Conservation (phyloP, 305 asterid genomes). For the Euphrasia arctica region DNA sequence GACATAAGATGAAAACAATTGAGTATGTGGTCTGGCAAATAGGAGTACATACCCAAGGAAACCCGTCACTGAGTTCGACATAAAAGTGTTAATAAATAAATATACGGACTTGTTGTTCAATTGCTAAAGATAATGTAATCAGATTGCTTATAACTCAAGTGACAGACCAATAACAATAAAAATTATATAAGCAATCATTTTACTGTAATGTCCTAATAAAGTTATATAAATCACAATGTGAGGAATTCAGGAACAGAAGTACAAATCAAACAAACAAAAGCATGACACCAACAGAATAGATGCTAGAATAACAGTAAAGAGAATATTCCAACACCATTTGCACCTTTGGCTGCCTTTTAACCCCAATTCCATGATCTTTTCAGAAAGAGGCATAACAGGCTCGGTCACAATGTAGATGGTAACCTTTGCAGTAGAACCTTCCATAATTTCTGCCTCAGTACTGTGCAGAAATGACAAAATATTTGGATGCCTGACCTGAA, state of each 20-base stretch:
- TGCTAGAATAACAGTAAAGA: conserved; percentile 20
- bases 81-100: conserved; percentile 7
- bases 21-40: conserved; percentile 25
- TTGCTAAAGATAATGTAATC: conserved; percentile 12
- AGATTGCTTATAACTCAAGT: conserved; percentile 16
- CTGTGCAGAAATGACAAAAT: conserved; percentile 95
- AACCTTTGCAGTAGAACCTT: conserved; percentile 76
- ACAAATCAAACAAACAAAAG: conserved; percentile 23
- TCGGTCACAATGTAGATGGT: conserved; percentile 92
- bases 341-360: conserved; percentile 87
- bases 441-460: conserved; percentile 81
- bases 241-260: conserved; percentile 24
- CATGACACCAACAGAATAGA: conserved; percentile 19
- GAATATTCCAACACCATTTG: conserved; percentile 23
- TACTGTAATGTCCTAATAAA: conserved; percentile 3
- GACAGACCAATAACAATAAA: conserved; percentile 17
- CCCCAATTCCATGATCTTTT: conserved; percentile 94
- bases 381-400: conserved; percentile 96
- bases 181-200: neutral
- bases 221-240: conserved; percentile 14
- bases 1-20: conserved; percentile 31
- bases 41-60: conserved; percentile 23
- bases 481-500: conserved; percentile 99
- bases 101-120: conserved; percentile 7
- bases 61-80: conserved; percentile 13